Evolutionary conservation across 768 basidiomycete genomes (phyloP).

Genomic region (Termitomyces sp.): DNA sequence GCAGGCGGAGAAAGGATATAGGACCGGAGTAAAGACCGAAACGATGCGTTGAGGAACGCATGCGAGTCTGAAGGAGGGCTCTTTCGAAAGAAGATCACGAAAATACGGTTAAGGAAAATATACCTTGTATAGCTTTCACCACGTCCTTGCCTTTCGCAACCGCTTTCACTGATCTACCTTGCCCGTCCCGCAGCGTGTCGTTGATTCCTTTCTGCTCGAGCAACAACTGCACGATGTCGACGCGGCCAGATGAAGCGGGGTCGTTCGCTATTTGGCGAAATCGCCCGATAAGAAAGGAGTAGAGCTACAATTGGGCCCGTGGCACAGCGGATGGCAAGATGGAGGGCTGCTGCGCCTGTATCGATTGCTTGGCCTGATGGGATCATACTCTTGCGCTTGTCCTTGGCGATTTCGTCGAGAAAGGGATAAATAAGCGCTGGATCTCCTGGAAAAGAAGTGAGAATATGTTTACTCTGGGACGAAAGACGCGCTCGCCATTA

Average conservation of each 20-base stretch:
- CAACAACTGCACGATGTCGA: constrained; percentile 69
- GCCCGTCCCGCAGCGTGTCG: constrained; percentile 64
- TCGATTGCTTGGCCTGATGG: constrained; percentile 29
- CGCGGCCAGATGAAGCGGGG: constrained; percentile 61
- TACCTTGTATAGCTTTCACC: constrained; percentile 63
- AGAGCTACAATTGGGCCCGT: constrained; percentile 63
- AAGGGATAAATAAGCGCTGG: constrained; percentile 78
- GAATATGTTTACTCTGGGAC: background rate
- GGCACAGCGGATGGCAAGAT: constrained; percentile 82
- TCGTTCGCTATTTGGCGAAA: constrained; percentile 75
- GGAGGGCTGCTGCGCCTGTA: constrained; percentile 69
- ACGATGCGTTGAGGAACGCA: constrained; percentile 67
- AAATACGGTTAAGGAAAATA: constrained; percentile 9
- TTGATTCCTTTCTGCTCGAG: constrained; percentile 78
- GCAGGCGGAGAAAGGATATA: constrained; percentile 61
- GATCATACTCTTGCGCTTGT: constrained; percentile 34
- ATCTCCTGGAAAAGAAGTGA: constrained; percentile 44
- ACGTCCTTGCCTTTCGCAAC: constrained; percentile 69
- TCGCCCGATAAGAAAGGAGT: constrained; percentile 65
- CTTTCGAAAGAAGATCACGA: background rate
- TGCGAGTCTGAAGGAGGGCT: constrained; percentile 40
- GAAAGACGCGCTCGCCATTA: constrained; percentile 37
- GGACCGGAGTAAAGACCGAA: constrained; percentile 63
- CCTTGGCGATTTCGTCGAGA: constrained; percentile 68
- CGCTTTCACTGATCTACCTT: constrained; percentile 66